These are phyloP conservation scores for Micractinium sp. DNA, from an alignment of 139 green algal species.

Conservation along the genomic window DNA sequence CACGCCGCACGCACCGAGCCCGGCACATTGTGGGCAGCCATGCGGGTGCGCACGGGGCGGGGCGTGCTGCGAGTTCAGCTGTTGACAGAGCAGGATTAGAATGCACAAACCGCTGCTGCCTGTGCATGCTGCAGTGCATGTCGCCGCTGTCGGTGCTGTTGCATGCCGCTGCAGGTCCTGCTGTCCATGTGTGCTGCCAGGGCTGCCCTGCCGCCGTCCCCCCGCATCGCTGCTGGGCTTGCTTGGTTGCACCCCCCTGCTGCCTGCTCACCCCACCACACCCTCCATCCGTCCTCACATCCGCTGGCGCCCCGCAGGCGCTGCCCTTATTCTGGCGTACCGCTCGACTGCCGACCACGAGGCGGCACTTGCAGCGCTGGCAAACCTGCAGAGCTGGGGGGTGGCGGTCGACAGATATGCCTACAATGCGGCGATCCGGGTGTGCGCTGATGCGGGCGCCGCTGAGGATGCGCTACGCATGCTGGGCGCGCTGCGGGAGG, in stretches of 20 bases:
- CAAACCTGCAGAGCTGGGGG: not conserved
- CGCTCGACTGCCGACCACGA: conserved; percentile 26
- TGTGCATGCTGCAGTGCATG: not conserved
- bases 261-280: not conserved
- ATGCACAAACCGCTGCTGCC: no score
- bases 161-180: not conserved
- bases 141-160: not conserved
- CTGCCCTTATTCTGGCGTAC: conserved; percentile 37
- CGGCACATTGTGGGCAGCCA: not conserved
- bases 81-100: not conserved
- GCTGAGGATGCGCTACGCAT: conserved; percentile 31
- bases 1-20: conserved; percentile 8
- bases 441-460: conserved; percentile 36
- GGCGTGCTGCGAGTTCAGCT: no score
- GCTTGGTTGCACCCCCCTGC: not conserved
- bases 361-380: conserved; percentile 10
- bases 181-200: not conserved
- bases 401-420: conserved; percentile 36
- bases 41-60: not conserved
- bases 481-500: conserved; percentile 18
- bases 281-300: no score
- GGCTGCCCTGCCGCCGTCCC: no score
- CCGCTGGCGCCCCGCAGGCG: not conserved
- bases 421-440: conserved; percentile 41
- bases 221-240: not conserved